A percentile compares a stretch with the other conserved stretches of the same genome.
These are phyloP conservation scores for Patellaria atrata DNA, from an alignment of 495 filamentous ascomycete genomes.

Conservation along the genomic window DNA sequence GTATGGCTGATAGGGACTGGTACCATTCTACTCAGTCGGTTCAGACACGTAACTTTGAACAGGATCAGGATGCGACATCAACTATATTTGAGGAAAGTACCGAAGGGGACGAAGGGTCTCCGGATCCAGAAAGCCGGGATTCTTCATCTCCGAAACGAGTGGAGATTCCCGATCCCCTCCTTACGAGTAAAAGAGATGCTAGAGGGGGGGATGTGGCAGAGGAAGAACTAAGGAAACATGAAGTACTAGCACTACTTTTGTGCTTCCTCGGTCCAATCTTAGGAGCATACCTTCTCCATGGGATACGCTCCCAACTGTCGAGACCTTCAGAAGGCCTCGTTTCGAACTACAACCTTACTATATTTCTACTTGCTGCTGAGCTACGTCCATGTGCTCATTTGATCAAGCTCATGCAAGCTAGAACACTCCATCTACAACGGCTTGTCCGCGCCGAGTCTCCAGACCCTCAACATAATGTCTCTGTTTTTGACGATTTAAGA, in stretches of 20 bases:
- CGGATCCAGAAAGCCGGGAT: constrained; percentile 20
- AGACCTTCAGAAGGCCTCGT: constrained; percentile 74
- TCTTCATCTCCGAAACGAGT: constrained; percentile 24
- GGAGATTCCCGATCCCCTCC: background rate
- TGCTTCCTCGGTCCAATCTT: constrained; percentile 71
- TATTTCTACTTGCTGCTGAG: constrained; percentile 82
- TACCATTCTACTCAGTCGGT: constrained; percentile 59
- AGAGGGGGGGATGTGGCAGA: constrained; percentile 9
- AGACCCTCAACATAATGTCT: constrained; percentile 30
- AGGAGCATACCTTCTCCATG: constrained; percentile 66
- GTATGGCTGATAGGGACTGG: constrained; percentile 53
- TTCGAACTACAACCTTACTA: constrained; percentile 84
- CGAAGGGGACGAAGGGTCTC: constrained; percentile 26
- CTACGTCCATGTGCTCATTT: constrained; percentile 67
- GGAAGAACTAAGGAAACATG: constrained; percentile 56
- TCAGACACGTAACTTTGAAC: constrained; percentile 9
- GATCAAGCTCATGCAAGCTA: constrained; percentile 60
- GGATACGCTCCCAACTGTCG: constrained; percentile 58
- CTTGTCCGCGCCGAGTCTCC: constrained; percentile 48
- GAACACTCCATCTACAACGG: constrained; percentile 73
- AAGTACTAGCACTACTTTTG: constrained; percentile 53
- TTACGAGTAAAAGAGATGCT: constrained; percentile 6
- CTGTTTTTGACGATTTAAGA: constrained; percentile 39
- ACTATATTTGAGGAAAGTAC: constrained; percentile 31
- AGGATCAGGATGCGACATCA: constrained; percentile 24